A percentile compares a stretch with the other conserved stretches of the same genome.
Evolutionary conservation across 768 basidiomycete species (phyloP).

Genomic region (Macrolepiota fuliginosa): DNA sequence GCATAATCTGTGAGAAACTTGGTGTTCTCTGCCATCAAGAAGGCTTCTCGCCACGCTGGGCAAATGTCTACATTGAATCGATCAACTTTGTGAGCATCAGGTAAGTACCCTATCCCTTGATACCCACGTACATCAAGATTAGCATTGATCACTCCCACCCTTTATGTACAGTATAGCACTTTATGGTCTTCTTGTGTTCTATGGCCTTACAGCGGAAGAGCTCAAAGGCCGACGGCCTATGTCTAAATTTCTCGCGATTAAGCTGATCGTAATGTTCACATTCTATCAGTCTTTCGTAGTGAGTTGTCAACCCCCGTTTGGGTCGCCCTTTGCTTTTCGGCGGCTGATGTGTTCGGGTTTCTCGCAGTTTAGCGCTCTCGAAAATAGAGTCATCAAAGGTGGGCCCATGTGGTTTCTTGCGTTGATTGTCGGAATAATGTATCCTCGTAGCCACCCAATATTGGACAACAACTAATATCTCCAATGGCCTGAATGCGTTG

Average conservation of each 20-base stretch:
- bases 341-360: neutral
- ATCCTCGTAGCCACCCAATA: constrained; percentile 56
- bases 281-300: constrained; percentile 85
- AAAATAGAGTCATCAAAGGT: constrained; percentile 70
- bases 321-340: neutral
- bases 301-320: constrained; percentile 21
- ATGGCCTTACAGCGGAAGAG: constrained; percentile 77
- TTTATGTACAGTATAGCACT: constrained; percentile 62
- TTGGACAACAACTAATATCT: constrained; percentile 84
- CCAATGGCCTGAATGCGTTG: constrained; percentile 81
- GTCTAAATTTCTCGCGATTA: constrained; percentile 85
- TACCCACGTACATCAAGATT: neutral
- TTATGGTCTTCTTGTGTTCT: constrained; percentile 84
- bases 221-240: constrained; percentile 74
- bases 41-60: constrained; percentile 58
- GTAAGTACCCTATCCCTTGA: constrained; percentile 29
- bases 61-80: constrained; percentile 65
- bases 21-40: constrained; percentile 68
- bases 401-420: no score
- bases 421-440: neutral
- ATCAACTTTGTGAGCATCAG: constrained; percentile 84
- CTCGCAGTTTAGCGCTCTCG: constrained; percentile 61
- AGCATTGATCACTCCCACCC: neutral
- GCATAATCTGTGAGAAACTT: constrained; percentile 72
- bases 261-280: constrained; percentile 83